A percentile compares a stretch with the other conserved stretches of the same genome.
Conservation (phyloP, 257 asterid species). For the Solanum raphanifolium region DNA sequence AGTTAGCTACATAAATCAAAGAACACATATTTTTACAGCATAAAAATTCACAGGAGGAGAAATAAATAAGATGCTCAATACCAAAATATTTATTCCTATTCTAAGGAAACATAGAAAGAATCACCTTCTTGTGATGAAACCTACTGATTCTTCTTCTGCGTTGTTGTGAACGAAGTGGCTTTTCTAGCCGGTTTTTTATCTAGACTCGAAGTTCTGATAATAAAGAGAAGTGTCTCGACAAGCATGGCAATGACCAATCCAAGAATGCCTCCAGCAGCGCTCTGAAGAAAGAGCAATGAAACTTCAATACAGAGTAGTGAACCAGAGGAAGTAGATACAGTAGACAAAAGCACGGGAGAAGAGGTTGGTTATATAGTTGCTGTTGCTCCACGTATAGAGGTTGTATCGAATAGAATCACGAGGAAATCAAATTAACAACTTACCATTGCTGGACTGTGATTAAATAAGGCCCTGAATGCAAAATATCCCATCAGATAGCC, state of each 20-base stretch:
- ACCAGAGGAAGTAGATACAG: not conserved
- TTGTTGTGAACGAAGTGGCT: constrained; percentile 14
- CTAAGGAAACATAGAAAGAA: not conserved
- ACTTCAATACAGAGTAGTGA: not conserved
- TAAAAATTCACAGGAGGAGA: not conserved
- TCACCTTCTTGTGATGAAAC: not conserved
- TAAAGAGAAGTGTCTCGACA: constrained; percentile 79
- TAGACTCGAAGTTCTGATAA: constrained; percentile 41
- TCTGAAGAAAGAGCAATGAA: constrained; percentile 24
- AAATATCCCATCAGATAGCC: constrained; percentile 82
- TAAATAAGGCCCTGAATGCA: constrained; percentile 83
- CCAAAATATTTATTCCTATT: not conserved
- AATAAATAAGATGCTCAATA: not conserved
- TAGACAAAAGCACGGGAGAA: not conserved
- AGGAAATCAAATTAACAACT: not conserved
- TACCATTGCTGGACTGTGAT: constrained; percentile 78
- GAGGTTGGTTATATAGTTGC: not conserved
- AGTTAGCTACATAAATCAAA: not conserved
- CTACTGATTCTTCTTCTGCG: constrained; percentile 15
- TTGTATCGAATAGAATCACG: not conserved
- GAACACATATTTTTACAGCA: not conserved
- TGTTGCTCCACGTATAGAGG: not conserved
- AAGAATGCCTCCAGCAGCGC: constrained; percentile 94
- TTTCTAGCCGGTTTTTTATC: constrained; percentile 19
- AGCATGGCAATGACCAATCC: constrained; percentile 85